These are phyloP conservation scores for Diaporthe sp. DNA, from an alignment of 2,329 filamentous ascomycete genomes.

Conservation along the genomic window DNA sequence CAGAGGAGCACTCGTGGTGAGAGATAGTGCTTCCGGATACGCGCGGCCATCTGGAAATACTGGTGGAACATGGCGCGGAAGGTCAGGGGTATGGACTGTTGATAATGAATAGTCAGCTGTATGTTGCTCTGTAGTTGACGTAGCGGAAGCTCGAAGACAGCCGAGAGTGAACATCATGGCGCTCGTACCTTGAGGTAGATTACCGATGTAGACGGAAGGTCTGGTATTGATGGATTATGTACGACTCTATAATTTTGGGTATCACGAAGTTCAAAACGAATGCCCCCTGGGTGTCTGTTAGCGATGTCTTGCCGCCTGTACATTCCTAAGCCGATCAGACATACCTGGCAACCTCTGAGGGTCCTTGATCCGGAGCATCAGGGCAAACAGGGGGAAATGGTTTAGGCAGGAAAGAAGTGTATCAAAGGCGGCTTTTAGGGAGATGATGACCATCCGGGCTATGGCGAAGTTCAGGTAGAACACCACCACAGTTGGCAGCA, in stretches of 20 bases:
- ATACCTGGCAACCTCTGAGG: conserved; percentile 86
- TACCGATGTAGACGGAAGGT: conserved; percentile 79
- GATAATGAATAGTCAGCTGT: not conserved
- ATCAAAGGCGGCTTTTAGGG: conserved; percentile 90
- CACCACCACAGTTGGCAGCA: conserved; percentile 93
- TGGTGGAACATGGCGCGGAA: conserved; percentile 97
- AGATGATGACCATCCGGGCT: conserved; percentile 94
- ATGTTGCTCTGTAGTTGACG: conserved; percentile 20
- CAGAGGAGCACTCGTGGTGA: conserved; percentile 90
- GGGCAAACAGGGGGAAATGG: conserved; percentile 95
- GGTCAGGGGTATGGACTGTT: conserved; percentile 86
- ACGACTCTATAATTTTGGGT: conserved; percentile 67
- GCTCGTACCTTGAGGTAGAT: conserved; percentile 83
- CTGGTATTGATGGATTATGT: conserved; percentile 53
- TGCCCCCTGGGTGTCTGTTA: conserved; percentile 71
- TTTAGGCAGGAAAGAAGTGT: conserved; percentile 94
- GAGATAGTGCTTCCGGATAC: conserved; percentile 95
- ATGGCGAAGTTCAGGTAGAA: conserved; percentile 98
- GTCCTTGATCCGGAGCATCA: conserved; percentile 97
- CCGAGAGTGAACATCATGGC: not conserved
- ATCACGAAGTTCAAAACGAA: conserved; percentile 91
- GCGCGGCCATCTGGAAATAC: conserved; percentile 94
- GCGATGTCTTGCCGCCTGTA: conserved; percentile 36
- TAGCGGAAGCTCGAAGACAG: conserved; percentile 6
- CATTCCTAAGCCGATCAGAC: conserved; percentile 42